Evolutionary conservation across 148 eudicot genomes (phyloP).

Genomic region (Cornus suecica): DNA sequence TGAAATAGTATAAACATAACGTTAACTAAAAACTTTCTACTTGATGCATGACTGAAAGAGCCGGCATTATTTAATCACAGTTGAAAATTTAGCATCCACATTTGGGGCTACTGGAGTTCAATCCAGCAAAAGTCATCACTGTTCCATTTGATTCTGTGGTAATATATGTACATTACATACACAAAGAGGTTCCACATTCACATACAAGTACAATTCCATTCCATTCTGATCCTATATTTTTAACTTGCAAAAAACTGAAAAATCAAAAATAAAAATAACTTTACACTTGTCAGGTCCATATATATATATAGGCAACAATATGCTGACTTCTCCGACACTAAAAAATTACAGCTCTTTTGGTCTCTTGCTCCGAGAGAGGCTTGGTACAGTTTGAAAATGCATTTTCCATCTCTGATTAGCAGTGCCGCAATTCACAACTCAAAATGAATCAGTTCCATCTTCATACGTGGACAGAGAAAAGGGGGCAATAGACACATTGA

Average conservation of each 20-base stretch:
- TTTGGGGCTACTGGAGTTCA: background rate
- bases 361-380: background rate
- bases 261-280: background rate
- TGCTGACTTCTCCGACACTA: background rate
- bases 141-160: background rate
- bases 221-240: background rate
- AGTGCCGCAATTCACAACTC: constrained; percentile 14
- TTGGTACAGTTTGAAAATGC: background rate
- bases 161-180: background rate
- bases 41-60: too few species aligned
- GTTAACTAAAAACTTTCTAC: too few species aligned
- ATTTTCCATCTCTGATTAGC: background rate
- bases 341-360: constrained; percentile 14
- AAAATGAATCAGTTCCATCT: constrained; percentile 60
- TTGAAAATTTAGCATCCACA: background rate
- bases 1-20: too few species aligned
- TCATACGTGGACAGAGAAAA: constrained; percentile 78
- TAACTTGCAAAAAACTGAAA: too few species aligned
- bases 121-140: background rate
- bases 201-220: background rate
- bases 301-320: background rate
- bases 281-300: constrained; percentile 3
- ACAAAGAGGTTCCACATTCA: background rate
- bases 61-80: too few species aligned
- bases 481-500: constrained; percentile 88